Base-by-base conservation (phyloP, 1,139 yeast genomes). In the Yamadazyma triangularis region DNA sequence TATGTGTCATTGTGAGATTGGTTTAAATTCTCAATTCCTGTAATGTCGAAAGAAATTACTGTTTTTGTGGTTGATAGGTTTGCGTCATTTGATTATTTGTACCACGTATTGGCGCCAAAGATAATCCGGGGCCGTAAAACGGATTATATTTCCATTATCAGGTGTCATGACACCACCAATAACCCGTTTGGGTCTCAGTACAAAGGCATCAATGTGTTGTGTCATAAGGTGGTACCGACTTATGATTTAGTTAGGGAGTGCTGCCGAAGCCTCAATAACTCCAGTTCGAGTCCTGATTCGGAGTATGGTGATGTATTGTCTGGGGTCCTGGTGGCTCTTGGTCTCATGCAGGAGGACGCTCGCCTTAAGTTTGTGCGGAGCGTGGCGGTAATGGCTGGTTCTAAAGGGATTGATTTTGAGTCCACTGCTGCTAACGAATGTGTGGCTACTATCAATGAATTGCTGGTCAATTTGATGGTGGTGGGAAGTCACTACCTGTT, bases 1-100 rank as follows among this genome's bases (percentile, higher is more conserved):
- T n/a, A n/a, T n/a, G n/a, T n/a, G n/a, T n/a, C n/a, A n/a, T n/a
- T n/a, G n/a, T n/a, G n/a, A n/a, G n/a, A n/a, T n/a, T n/a, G n/a
- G n/a, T n/a, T n/a, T n/a, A n/a, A n/a, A n/a, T n/a, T n/a, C n/a
- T n/a, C n/a, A n/a, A n/a, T n/a, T n/a, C n/a, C n/a, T n/a, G 56
- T 56, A 60, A 63, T 64, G 26, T 58, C 60, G 15, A 68, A 68
- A 39, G 73, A 70, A 59, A 56, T 70, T 24, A 73, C 81, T 0
- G 56, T 70, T 3, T 77, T 73, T 42, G 67, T 79, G 13, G 60
- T 77, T 8, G 87, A 80, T 47, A 53, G 67, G 20, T 61, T 73
- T 15, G 58, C 62, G 11, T 41, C 60, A 4, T 45, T 69, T 36
- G 51, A 54, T 21, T 72, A 68, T 41, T 54, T 74, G 11, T 55